Evolutionary conservation across 2,329 filamentous ascomycete species (phyloP), one percentile per base, ranked within the genome.

Genomic region (Orbilia quercus): DNA sequence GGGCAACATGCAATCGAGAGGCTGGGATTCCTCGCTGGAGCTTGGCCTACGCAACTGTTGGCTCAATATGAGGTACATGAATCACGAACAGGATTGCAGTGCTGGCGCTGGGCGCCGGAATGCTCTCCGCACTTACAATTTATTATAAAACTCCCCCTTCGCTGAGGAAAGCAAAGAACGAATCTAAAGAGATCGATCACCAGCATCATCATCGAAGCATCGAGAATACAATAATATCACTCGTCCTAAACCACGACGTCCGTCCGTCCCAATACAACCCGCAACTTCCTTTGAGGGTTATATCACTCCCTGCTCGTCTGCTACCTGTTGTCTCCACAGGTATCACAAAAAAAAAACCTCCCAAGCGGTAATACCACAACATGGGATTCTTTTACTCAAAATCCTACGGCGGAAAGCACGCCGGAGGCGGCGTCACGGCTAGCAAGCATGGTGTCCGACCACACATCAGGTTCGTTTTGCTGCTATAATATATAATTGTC

Each of bases 341-440:
- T 31, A 40, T 12, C 36, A 16, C 14, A 6, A 14, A 40, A 12
- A 3, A 40, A 14, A 3, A 40, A 40, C 14, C 36, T 16, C 4
- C 9, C 4, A 5, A 53, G 28, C 18, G 9, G 20, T 2, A 11
- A 57, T 6, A 40, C 16, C 9, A 6, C 31, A 70, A 60, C 51
- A 75, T 71, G 66, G 66, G 66, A 75, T 76, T 76, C 75, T 73
- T 78, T 62, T 69, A 63, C 47, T 63, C 58, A 11, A 77, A 77
- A 75, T 72, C 67, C 25, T 74, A 66, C n/a, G 74, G 75, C 22
- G 76, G 77, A 6, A 71, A 72, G 23, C 76, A 64, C 44, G 76
- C 77, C 42, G 77, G 77, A 14, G 54, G 76, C 16, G 77, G 76
- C 9, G 48, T 78, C 58, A 66, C 72, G 14, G 76, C 77, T 28